Evolutionary conservation across 2,329 filamentous ascomycete species (phyloP).

Genomic region (Hirsutella thompsonii): DNA sequence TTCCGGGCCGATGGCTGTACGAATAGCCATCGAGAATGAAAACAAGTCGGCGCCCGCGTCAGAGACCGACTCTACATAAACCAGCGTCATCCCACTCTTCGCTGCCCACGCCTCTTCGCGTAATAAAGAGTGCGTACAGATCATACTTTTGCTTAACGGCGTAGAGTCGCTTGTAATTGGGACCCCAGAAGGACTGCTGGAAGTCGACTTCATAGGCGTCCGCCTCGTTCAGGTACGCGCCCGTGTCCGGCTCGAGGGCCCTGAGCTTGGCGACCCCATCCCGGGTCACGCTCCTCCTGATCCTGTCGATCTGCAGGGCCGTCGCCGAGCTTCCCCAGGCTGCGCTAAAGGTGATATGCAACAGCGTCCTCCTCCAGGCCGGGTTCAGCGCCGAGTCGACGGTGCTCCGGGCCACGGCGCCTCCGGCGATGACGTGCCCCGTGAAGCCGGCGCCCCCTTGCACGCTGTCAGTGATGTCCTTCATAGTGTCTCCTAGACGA

Average conservation of each 20-base stretch:
- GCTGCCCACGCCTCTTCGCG: constrained; percentile 21
- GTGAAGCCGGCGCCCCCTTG: constrained; percentile 7
- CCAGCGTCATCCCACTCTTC: constrained; percentile 19
- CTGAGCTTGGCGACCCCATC: constrained; percentile 11
- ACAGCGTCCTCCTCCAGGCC: constrained; percentile 24
- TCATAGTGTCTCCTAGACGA: constrained; percentile 12
- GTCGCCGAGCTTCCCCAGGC: constrained; percentile 10
- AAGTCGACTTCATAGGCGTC: constrained; percentile 23
- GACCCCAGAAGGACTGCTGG: constrained; percentile 22
- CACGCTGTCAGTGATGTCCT: constrained; percentile 3
- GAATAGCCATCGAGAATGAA: no score
- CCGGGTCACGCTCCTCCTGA: constrained; percentile 13
- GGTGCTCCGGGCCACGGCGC: constrained; percentile 9
- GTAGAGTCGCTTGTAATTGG: constrained; percentile 20
- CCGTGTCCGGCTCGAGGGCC: constrained; percentile 11
- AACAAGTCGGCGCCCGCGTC: not conserved
- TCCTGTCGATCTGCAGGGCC: not conserved
- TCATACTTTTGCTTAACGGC: constrained; percentile 21
- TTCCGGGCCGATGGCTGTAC: no score
- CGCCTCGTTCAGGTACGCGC: constrained; percentile 17
- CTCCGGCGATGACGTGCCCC: constrained; percentile 4
- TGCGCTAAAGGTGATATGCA: constrained; percentile 17
- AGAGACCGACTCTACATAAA: constrained; percentile 1
- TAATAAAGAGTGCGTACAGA: constrained; percentile 21
- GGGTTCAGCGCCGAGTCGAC: constrained; percentile 25